Evolutionary conservation across 139 green algal genomes (phyloP).

Genomic region (Chlamydomonas incerta): DNA sequence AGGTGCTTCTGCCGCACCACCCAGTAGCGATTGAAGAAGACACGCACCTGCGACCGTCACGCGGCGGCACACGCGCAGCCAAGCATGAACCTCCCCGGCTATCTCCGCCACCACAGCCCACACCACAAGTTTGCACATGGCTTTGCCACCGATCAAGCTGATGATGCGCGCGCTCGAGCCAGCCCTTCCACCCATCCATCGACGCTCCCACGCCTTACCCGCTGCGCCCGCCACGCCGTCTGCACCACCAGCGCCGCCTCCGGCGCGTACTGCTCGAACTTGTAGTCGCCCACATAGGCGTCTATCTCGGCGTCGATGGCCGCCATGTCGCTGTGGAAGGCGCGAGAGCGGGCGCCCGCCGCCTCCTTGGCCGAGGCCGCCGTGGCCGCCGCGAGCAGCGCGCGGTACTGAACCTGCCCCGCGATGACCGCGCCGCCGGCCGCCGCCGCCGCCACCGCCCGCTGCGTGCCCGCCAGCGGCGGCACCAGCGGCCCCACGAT

Average conservation of each 20-base stretch:
- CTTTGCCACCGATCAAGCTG: too few relatives aligned
- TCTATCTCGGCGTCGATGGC: conserved; percentile 43
- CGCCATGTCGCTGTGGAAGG: conserved; percentile 28
- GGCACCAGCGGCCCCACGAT: background rate
- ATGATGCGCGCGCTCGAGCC: too few relatives aligned
- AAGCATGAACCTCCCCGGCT: too few relatives aligned
- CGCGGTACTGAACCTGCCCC: conserved; percentile 28
- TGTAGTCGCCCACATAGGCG: conserved; percentile 38
- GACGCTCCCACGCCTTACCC: too few relatives aligned
- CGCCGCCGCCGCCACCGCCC: background rate
- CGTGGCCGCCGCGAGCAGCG: conserved; percentile 1
- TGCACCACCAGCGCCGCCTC: conserved; percentile 46
- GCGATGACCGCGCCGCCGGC: background rate
- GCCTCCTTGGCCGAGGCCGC: conserved; percentile 3
- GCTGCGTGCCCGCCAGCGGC: background rate
- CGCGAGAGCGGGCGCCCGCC: background rate
- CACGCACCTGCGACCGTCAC: conserved; percentile 5
- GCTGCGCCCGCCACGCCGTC: conserved; percentile 47
- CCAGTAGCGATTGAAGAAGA: conserved; percentile 44
- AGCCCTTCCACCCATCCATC: too few relatives aligned
- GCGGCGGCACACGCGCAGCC: too few relatives aligned
- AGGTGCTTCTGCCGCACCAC: conserved; percentile 3
- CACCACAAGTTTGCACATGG: too few relatives aligned
- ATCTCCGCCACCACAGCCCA: too few relatives aligned
- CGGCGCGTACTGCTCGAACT: conserved; percentile 41